Percentiles rank a stretch among this genome's conserved stretches.
These are phyloP conservation scores for Jatropha multifida DNA, from an alignment of 441 rosid genomes.

Conservation along the genomic window DNA sequence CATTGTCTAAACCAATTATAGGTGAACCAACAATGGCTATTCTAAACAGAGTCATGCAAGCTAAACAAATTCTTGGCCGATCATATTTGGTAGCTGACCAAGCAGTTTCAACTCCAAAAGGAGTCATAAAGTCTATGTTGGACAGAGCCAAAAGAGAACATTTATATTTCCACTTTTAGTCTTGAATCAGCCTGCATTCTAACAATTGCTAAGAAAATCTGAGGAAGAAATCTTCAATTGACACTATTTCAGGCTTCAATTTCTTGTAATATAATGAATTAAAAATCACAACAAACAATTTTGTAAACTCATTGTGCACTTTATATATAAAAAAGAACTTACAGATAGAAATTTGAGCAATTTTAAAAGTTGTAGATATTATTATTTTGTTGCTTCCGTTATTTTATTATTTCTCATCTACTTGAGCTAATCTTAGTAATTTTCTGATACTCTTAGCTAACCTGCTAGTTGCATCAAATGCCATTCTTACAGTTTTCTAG, in stretches of 20 bases:
- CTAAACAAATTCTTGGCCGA: not conserved
- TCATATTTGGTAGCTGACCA: not conserved
- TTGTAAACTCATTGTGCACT: no score
- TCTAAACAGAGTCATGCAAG: not conserved
- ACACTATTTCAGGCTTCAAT: no score
- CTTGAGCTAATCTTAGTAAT: no score
- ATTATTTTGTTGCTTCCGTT: not conserved
- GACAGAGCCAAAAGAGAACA: constrained; percentile 28
- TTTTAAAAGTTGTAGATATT: no score
- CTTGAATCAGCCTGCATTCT: constrained; percentile 39
- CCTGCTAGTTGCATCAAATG: no score
- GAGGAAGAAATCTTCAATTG: constrained; percentile 23
- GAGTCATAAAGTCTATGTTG: constrained; percentile 37
- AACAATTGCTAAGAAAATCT: constrained; percentile 31
- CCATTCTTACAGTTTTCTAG: no score
- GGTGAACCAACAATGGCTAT: not conserved
- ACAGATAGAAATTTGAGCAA: no score
- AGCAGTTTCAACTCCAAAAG: constrained; percentile 29
- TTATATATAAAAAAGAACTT: no score
- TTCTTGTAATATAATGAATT: no score
- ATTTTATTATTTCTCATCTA: no score
- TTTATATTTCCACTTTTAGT: constrained; percentile 31
- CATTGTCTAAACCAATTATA: no score
- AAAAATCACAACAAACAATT: no score
- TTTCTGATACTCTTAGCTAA: not conserved